These are phyloP conservation scores for Zymoseptoria pseudotritici DNA, from an alignment of 2,329 filamentous ascomycete genomes.

Conservation along the genomic window DNA sequence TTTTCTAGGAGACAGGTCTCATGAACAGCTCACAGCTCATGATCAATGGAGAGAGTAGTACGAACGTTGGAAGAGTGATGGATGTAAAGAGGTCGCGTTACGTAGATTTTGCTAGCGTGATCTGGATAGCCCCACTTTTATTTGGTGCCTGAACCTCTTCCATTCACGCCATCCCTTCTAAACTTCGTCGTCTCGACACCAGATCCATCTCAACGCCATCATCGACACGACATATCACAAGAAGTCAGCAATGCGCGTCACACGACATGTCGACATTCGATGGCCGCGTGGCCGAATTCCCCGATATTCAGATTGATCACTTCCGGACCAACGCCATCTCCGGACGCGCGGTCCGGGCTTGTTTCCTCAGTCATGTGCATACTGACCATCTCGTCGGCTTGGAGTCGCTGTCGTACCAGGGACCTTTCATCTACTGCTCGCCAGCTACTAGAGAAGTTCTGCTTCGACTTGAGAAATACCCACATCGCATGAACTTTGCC, in stretches of 20 bases:
- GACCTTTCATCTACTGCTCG: slow-evolving; percentile 84
- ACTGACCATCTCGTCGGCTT: slow-evolving; percentile 81
- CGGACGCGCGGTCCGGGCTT: slow-evolving; percentile 60
- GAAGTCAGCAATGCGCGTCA: slow-evolving; percentile 1
- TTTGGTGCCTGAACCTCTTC: neutral
- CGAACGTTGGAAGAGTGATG: too few relatives aligned
- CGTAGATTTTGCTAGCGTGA: neutral
- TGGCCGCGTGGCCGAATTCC: slow-evolving; percentile 67
- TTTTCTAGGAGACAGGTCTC: too few relatives aligned
- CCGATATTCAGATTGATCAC: slow-evolving; percentile 74
- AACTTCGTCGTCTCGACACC: neutral
- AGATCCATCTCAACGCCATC: neutral
- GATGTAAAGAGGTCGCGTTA: neutral
- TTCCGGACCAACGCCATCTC: slow-evolving; percentile 53
- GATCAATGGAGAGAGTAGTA: too few relatives aligned
- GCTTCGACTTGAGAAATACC: slow-evolving; percentile 64
- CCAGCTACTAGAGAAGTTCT: slow-evolving; percentile 72
- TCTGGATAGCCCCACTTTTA: neutral
- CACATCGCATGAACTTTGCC: slow-evolving; percentile 73
- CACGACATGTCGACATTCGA: slow-evolving; percentile 67
- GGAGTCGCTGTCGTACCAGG: slow-evolving; percentile 45
- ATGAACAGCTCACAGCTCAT: too few relatives aligned
- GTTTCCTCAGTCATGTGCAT: slow-evolving; percentile 87
- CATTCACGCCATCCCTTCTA: neutral
- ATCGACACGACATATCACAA: neutral